Conservation (phyloP, 2,329 filamentous ascomycete genomes). For the Leptographium lundbergii region DNA sequence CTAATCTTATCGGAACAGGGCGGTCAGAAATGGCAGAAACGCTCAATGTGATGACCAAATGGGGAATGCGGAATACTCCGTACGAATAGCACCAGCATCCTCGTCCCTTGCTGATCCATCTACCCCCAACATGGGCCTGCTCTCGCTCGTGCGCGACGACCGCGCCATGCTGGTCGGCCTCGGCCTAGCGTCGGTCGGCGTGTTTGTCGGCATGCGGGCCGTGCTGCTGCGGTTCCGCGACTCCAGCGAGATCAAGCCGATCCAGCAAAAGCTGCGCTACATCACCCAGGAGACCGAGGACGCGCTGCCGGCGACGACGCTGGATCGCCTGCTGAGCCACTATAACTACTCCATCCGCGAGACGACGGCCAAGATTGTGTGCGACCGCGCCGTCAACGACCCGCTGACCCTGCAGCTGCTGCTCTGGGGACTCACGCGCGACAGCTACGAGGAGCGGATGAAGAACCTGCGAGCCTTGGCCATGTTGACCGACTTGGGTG, state of each 20-base stretch:
- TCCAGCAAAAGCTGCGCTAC: slow-evolving; percentile 55
- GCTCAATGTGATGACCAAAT: too few species aligned
- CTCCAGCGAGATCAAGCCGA: slow-evolving; percentile 52
- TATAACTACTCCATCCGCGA: slow-evolving; percentile 63
- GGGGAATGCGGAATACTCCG: too few species aligned
- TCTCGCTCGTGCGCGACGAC: slow-evolving; percentile 33
- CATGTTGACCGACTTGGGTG: slow-evolving; percentile 38
- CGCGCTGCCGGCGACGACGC: slow-evolving; percentile 50
- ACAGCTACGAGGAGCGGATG: slow-evolving; percentile 47
- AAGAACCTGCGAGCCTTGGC: slow-evolving; percentile 42
- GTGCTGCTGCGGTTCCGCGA: slow-evolving; percentile 48
- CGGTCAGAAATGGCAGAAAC: slow-evolving; percentile 17
- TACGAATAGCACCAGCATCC: neutral
- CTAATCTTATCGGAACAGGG: slow-evolving; percentile 21
- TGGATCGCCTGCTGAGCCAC: slow-evolving; percentile 55
- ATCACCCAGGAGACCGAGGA: slow-evolving; percentile 68
- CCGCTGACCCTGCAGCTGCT: slow-evolving; percentile 33
- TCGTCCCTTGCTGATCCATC: neutral
- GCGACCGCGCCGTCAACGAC: slow-evolving; percentile 47
- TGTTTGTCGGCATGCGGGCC: slow-evolving; percentile 43
- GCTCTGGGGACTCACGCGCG: slow-evolving; percentile 44
- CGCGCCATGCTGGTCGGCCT: slow-evolving; percentile 38
- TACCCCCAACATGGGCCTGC: slow-evolving; percentile 25
- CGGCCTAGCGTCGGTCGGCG: slow-evolving; percentile 43
- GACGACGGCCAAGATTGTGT: slow-evolving; percentile 48